Evolutionary conservation across 2,329 filamentous ascomycete genomes (phyloP), one percentile per base, ranked within the genome.

Genomic region (Thielaviopsis cerberus): DNA sequence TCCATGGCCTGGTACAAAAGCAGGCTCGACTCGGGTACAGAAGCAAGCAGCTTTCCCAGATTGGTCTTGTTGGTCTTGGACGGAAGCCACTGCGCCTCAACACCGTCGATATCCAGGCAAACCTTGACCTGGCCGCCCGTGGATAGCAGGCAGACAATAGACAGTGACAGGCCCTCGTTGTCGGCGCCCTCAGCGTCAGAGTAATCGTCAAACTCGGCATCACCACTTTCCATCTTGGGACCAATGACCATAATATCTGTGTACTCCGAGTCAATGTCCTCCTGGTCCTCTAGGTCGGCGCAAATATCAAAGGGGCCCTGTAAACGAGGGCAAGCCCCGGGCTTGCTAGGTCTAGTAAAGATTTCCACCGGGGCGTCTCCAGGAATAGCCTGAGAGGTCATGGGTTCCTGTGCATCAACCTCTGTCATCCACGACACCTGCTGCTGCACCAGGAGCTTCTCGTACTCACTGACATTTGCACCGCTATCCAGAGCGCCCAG

Each of bases 361-460:
- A 84, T 73, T 63, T 82, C 78, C 1, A 73, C 68, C 0, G 72
- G 67, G 4, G 73, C 71, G 41, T 82, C 77, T 24, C 73, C 75
- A 2, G 72, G 66, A 8, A 70, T 64, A 0, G 71, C 71, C 15
- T 82, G 78, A 3, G 80, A 64, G n/a, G 78, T 64, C 20, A 72
- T 72, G 0, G 81, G 79, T 58, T 83, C 80, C 66, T 84, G 81
- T 4, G 72, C 74, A 64, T 84, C 81, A 54, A 84, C 68, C 58
- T 83, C 80, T 1, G 79, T 75, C 78, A 84, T 83, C 81, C 81
- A 84, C 57, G 81, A 76, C 6, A 83, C 70, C 64, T 84, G 81
- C 64, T 84, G 81, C 64, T 82, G 79, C 1, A 77, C 77, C 34
- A 84, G 69, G 3, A 79, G 70, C 65, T 76, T 82, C 37, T 74